Conservation (phyloP, 768 basidiomycete genomes). For the Pleurotus citrinopileatus region DNA sequence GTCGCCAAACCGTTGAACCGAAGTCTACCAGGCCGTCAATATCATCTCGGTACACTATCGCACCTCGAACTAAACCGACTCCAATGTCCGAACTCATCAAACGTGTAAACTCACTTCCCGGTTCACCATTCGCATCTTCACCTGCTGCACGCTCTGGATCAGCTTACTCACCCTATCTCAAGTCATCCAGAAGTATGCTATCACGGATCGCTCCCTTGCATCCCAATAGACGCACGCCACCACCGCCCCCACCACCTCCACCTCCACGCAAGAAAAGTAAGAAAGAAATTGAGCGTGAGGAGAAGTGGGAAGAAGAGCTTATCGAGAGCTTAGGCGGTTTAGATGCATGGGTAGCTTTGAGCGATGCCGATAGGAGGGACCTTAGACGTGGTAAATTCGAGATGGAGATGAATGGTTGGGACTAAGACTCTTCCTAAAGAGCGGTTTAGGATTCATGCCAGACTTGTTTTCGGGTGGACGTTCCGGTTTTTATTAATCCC, state of each 20-base stretch:
- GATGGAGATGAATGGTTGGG: constrained; percentile 59
- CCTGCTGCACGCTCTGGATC: constrained; percentile 21
- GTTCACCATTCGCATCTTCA: constrained; percentile 51
- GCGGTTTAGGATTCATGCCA: too few species aligned
- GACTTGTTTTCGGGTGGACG: background rate
- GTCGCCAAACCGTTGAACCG: constrained; percentile 10
- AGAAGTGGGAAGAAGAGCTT: constrained; percentile 79
- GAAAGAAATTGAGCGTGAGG: constrained; percentile 73
- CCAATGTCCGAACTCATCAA: constrained; percentile 78
- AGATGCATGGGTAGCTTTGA: constrained; percentile 48
- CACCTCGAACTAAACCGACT: constrained; percentile 46
- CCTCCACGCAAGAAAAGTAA: constrained; percentile 78
- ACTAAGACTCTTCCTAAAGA: constrained; percentile 31
- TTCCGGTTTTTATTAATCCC: background rate
- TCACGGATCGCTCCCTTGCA: constrained; percentile 76
- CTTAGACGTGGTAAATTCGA: constrained; percentile 62
- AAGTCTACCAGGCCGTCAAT: constrained; percentile 14
- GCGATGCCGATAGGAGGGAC: constrained; percentile 47
- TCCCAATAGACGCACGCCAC: constrained; percentile 68
- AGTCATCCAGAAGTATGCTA: constrained; percentile 59
- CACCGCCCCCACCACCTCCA: constrained; percentile 66
- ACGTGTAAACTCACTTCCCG: constrained; percentile 64
- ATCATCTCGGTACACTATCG: constrained; percentile 41
- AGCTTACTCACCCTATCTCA: constrained; percentile 63
- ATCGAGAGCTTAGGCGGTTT: constrained; percentile 72